phyloP scores from a whole-genome alignment of 768 basidiomycete genomes.

The Pleurotus cornucopiae region DNA sequence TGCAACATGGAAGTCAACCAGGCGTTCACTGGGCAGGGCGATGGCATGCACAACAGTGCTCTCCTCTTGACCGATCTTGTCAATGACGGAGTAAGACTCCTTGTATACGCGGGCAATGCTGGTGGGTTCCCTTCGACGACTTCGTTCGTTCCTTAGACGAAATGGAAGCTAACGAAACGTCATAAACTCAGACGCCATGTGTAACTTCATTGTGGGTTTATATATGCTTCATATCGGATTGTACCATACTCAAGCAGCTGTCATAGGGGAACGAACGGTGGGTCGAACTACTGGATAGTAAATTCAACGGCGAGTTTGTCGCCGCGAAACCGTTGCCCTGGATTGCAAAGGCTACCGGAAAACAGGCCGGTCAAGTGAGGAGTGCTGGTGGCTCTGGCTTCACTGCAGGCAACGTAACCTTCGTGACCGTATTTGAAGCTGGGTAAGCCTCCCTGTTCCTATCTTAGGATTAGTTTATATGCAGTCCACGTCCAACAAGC shows the following conservation, averaged over 20 bases:
- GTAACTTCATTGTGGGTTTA: slow-evolving; percentile 67
- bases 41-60: slow-evolving; percentile 82
- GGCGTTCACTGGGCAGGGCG: slow-evolving; percentile 78
- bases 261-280: slow-evolving; percentile 73
- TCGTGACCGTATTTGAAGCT: slow-evolving; percentile 72
- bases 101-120: slow-evolving; percentile 91
- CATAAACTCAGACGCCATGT: slow-evolving; percentile 65
- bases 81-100: slow-evolving; percentile 74
- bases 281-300: slow-evolving; percentile 59
- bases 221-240: neutral
- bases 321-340: slow-evolving; percentile 48
- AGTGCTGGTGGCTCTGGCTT: slow-evolving; percentile 60
- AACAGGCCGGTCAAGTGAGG: slow-evolving; percentile 63
- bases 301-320: slow-evolving; percentile 60
- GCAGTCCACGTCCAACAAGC: neutral
- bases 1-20: slow-evolving; percentile 82
- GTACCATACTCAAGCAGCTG: neutral
- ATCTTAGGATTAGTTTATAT: neutral
- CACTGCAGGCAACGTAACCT: slow-evolving; percentile 82
- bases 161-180: too few species aligned
- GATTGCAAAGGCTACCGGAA: slow-evolving; percentile 47
- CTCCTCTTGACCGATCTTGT: slow-evolving; percentile 76
- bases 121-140: slow-evolving; percentile 34
- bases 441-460: slow-evolving; percentile 47
- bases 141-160: too few species aligned